These are phyloP conservation scores for Clarireedia paspali DNA, from an alignment of 2,329 filamentous ascomycete genomes.

Conservation along the genomic window DNA sequence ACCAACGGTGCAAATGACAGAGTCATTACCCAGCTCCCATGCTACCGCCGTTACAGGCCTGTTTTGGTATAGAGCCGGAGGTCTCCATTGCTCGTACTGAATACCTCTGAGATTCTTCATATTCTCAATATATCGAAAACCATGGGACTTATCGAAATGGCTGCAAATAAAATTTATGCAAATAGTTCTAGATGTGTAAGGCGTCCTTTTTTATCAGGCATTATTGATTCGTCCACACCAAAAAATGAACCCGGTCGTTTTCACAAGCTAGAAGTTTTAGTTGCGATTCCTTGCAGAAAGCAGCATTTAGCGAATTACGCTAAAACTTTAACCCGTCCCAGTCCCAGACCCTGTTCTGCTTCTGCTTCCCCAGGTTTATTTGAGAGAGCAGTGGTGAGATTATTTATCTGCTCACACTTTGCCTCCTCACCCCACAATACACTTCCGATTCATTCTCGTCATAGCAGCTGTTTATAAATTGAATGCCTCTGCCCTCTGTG, in stretches of 20 bases:
- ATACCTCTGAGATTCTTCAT: conserved; percentile 90
- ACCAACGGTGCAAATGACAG: conserved; percentile 76
- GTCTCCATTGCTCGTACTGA: conserved; percentile 57
- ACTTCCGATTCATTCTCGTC: neutral
- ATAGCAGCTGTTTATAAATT: neutral
- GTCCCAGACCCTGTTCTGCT: neutral
- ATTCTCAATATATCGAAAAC: conserved; percentile 10
- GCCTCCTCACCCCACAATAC: neutral
- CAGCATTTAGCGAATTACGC: conserved; percentile 1
- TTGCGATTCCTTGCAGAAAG: neutral
- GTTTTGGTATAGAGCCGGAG: conserved; percentile 39
- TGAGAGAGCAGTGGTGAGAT: neutral
- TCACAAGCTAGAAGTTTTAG: conserved; percentile 17
- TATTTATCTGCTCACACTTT: neutral
- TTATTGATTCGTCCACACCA: neutral
- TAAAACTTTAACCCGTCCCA: neutral
- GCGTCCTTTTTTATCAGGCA: conserved; percentile 5
- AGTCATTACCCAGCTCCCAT: conserved; percentile 77
- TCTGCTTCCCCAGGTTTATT: conserved; percentile 7
- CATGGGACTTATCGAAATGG: neutral
- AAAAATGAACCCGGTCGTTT: conserved; percentile 4
- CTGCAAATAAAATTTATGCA: conserved; percentile 2
- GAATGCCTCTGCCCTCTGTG: neutral
- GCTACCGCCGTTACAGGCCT: conserved; percentile 66
- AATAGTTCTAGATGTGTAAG: neutral